These are phyloP conservation scores for Vicia villosa DNA, from an alignment of 306 rosid species.

Conservation along the genomic window DNA sequence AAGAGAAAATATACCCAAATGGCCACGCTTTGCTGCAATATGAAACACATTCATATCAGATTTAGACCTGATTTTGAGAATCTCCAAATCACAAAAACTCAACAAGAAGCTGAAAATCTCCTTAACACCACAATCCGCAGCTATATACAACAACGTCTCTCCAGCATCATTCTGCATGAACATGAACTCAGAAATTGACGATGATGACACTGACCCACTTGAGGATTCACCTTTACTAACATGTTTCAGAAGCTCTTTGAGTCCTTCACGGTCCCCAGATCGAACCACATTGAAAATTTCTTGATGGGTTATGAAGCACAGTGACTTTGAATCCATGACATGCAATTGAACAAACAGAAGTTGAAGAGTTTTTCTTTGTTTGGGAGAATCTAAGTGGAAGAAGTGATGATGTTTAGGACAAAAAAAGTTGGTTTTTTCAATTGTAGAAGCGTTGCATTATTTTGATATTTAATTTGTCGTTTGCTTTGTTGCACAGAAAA, in stretches of 20 bases:
- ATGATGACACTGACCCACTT: slow-evolving; percentile 46
- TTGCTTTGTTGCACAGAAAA: slow-evolving; percentile 28
- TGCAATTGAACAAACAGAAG: not conserved
- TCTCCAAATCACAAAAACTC: slow-evolving; percentile 52
- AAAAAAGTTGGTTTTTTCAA: not conserved
- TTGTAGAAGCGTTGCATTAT: not conserved
- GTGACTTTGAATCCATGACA: slow-evolving; percentile 63
- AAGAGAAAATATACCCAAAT: slow-evolving; percentile 55
- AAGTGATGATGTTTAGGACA: slow-evolving; percentile 27
- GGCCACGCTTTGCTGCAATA: slow-evolving; percentile 80
- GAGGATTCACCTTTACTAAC: slow-evolving; percentile 49
- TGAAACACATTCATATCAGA: slow-evolving; percentile 77
- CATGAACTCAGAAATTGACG: slow-evolving; percentile 58
- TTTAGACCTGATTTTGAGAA: slow-evolving; percentile 72
- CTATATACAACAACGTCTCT: slow-evolving; percentile 67
- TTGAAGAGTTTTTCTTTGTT: not conserved
- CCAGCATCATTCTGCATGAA: slow-evolving; percentile 77
- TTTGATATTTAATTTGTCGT: slow-evolving; percentile 6
- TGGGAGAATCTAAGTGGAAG: slow-evolving; percentile 26
- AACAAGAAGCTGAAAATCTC: slow-evolving; percentile 67
- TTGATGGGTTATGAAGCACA: slow-evolving; percentile 73
- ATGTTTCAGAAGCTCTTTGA: slow-evolving; percentile 51
- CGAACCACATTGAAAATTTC: slow-evolving; percentile 70
- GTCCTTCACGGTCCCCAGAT: slow-evolving; percentile 65
- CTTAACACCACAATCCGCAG: slow-evolving; percentile 59